Conservation (phyloP, 1,284 basidiomycete species). For the Malassezia psittaci region DNA sequence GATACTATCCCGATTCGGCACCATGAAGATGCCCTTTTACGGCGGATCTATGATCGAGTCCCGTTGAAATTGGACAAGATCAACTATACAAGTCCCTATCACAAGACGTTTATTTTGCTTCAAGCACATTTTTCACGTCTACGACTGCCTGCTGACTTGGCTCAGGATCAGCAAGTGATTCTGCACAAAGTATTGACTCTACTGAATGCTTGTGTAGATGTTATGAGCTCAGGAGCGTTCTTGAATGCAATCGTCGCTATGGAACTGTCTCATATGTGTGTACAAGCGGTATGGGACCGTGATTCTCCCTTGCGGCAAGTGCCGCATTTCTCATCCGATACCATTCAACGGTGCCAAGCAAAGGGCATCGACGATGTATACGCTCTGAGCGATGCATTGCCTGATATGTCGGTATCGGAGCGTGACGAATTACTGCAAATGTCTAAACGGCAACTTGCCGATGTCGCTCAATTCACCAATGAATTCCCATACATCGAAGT, state of each 20-base stretch:
- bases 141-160: constrained; percentile 80
- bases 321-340: constrained; percentile 70
- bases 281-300: constrained; percentile 94
- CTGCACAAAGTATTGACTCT: constrained; percentile 76
- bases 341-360: constrained; percentile 69
- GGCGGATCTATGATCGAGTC: constrained; percentile 88
- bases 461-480: constrained; percentile 58
- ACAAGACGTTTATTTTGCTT: constrained; percentile 93
- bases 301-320: constrained; percentile 69
- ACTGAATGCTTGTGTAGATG: constrained; percentile 69
- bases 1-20: constrained; percentile 87
- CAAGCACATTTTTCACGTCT: constrained; percentile 94
- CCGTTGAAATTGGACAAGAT: constrained; percentile 77
- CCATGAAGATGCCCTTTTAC: constrained; percentile 41
- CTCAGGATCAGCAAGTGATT: constrained; percentile 75
- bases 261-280: constrained; percentile 99
- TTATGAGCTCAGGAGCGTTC: constrained; percentile 93
- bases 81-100: constrained; percentile 86
- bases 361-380: constrained; percentile 41
- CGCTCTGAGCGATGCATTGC: constrained; percentile 32
- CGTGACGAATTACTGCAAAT: constrained; percentile 67
- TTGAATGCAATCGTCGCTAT: constrained; percentile 88
- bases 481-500: constrained; percentile 61
- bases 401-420: constrained; percentile 32
- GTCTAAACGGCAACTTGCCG: constrained; percentile 59